Evolutionary conservation across 1,284 basidiomycete genomes (phyloP), one percentile per base, ranked within the genome.

Genomic region (Peniophora sp.): DNA sequence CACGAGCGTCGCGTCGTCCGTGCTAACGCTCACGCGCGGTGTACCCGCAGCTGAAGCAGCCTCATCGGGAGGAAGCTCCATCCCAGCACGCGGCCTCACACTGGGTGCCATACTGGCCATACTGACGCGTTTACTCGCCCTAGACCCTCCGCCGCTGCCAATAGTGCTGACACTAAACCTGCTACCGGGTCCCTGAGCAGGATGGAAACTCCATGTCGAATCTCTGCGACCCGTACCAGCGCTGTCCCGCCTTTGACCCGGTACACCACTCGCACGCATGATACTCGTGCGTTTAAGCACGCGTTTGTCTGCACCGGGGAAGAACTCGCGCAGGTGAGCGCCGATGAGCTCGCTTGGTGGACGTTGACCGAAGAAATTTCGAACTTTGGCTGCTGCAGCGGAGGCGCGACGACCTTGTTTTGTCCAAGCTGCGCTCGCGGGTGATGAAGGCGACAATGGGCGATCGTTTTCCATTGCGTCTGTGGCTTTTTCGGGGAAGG

Each of bases 311-410:
- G 92, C 88, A 53, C 81, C 79, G 1, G 96, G 97, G 81, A 99
- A 99, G 73, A 91, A 99, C 53, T 97, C 95, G 19, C 89, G 85
- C 43, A 99, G 68, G 64, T 99, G 94, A n/a, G 79, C 96, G 27
- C 94, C 92, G 69, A 99, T 99, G 58, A 99, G 81, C 66, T 99
- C 96, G 64, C 88, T 92, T 0, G 97, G 94, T 1, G 97, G 97
- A 45, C 97, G 88, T 63, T 98, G 96, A 10, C 96, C 97, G 61
- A 97, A 96, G 76, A 99, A 99, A 75, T 95, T 96, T 68, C 93
- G 92, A 55, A 97, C 72, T 65, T 87, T 89, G 5, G 82, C 80
- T 6, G 73, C 71, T 59, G 79, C 82, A 38, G 19, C n/a, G 5
- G 38, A n/a, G 38, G 38, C 38, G 16, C n/a, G 19, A 17, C n/a